Evolutionary conservation across 768 basidiomycete species (phyloP).

Genomic region (Sistotremastrum suecicum): DNA sequence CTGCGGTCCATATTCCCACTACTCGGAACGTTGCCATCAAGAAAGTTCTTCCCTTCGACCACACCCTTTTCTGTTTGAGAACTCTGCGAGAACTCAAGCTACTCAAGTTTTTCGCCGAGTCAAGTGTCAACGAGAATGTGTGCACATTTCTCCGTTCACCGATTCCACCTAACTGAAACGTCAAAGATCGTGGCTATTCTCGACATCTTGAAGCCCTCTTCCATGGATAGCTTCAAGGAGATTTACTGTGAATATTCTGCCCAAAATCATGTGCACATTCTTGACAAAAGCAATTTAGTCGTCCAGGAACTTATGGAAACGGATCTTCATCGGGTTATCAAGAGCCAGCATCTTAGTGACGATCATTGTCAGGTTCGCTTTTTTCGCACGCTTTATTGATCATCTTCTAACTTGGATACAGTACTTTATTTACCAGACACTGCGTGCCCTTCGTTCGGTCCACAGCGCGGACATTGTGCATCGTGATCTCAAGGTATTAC

Average conservation of each 20-base stretch:
- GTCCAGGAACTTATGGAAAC: slow-evolving; percentile 93
- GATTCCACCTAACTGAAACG: neutral
- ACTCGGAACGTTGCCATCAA: slow-evolving; percentile 93
- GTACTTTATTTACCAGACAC: slow-evolving; percentile 88
- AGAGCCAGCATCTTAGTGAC: slow-evolving; percentile 88
- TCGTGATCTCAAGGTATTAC: slow-evolving; percentile 63
- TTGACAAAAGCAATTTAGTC: slow-evolving; percentile 29
- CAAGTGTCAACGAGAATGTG: slow-evolving; percentile 83
- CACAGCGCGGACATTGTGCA: slow-evolving; percentile 96
- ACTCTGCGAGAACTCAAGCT: slow-evolving; percentile 91
- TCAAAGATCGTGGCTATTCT: slow-evolving; percentile 69
- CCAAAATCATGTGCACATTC: neutral
- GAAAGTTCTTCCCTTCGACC: slow-evolving; percentile 91
- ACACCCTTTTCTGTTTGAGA: slow-evolving; percentile 85
- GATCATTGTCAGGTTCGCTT: slow-evolving; percentile 47
- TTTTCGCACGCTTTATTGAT: slow-evolving; percentile 11
- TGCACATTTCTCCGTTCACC: slow-evolving; percentile 6
- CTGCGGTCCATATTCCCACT: slow-evolving; percentile 76
- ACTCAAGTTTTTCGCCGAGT: slow-evolving; percentile 74
- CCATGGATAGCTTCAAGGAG: slow-evolving; percentile 68
- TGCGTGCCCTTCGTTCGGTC: slow-evolving; percentile 88
- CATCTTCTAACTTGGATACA: slow-evolving; percentile 27
- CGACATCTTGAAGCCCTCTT: slow-evolving; percentile 74
- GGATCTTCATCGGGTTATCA: slow-evolving; percentile 92
- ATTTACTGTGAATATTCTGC: neutral